These are phyloP conservation scores for Calonectria henricotiae DNA, from an alignment of 2,329 filamentous ascomycete species.

Conservation along the genomic window DNA sequence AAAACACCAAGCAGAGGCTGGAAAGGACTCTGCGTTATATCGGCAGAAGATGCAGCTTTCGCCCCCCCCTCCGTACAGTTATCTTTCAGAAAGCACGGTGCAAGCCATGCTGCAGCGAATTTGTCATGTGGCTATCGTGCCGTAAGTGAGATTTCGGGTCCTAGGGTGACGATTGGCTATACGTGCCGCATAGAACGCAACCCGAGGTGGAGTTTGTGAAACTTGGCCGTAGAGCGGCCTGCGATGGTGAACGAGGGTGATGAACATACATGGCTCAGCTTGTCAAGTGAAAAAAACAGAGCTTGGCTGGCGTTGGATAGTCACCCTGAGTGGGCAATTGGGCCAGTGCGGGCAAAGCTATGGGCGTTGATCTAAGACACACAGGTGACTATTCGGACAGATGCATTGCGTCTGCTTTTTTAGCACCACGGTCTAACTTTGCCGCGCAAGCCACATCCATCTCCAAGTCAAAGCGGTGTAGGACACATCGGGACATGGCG, in stretches of 20 bases:
- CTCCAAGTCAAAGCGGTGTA: constrained; percentile 7
- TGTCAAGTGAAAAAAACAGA: constrained; percentile 3
- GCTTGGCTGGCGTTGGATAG: constrained; percentile 8
- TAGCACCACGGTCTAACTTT: neutral
- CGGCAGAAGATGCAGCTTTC: neutral
- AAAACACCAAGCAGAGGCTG: neutral
- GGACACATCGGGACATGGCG: too few relatives aligned
- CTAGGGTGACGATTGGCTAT: constrained; percentile 1
- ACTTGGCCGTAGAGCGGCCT: constrained; percentile 20
- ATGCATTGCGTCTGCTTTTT: neutral
- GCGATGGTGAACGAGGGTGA: constrained; percentile 5
- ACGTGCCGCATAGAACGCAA: neutral
- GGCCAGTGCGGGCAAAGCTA: neutral
- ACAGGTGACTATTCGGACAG: constrained; percentile 6
- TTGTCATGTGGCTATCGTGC: constrained; percentile 17
- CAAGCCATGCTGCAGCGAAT: constrained; percentile 7
- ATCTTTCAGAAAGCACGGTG: constrained; percentile 6
- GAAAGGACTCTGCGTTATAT: constrained; percentile 10
- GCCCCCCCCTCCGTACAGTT: neutral
- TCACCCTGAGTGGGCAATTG: constrained; percentile 13
- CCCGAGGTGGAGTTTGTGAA: constrained; percentile 16
- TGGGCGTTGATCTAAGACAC: constrained; percentile 22
- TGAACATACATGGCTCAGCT: neutral
- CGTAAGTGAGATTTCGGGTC: neutral
- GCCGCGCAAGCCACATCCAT: constrained; percentile 14